Conservation (phyloP, 306 rosid genomes). For the Trifolium repens region DNA sequence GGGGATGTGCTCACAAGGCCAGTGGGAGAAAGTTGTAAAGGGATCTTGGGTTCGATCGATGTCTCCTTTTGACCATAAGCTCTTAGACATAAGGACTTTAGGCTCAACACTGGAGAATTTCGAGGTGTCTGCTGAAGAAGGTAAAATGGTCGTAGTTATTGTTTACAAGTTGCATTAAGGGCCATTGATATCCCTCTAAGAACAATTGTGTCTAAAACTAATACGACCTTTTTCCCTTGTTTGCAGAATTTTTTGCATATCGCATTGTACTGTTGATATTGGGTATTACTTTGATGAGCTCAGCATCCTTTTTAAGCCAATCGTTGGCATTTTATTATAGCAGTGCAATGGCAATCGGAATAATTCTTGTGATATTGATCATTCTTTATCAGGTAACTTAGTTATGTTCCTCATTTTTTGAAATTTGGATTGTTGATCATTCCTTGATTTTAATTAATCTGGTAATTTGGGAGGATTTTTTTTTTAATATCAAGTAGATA, state of each 20-base stretch:
- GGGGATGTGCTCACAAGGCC: conserved; percentile 83
- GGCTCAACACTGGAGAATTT: conserved; percentile 66
- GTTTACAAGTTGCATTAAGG: conserved; percentile 29
- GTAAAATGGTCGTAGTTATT: conserved; percentile 43
- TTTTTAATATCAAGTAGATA: conserved; percentile 27
- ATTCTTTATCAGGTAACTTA: conserved; percentile 87
- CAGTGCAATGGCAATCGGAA: conserved; percentile 83
- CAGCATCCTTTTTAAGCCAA: conserved; percentile 70
- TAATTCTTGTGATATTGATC: conserved; percentile 76
- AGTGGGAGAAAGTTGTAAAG: conserved; percentile 85
- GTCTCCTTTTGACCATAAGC: conserved; percentile 84
- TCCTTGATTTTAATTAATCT: conserved; percentile 19
- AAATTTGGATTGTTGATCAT: neutral
- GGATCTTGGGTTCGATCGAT: conserved; percentile 74
- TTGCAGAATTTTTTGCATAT: conserved; percentile 71
- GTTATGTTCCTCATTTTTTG: conserved; percentile 34
- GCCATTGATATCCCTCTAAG: conserved; percentile 13
- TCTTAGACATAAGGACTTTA: conserved; percentile 71
- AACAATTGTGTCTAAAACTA: conserved; percentile 16
- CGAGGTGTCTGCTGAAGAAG: conserved; percentile 82
- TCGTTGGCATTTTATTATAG: conserved; percentile 80
- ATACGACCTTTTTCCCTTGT: conserved; percentile 18
- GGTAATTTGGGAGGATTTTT: conserved; percentile 17
- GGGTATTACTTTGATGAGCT: conserved; percentile 74
- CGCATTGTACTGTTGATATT: conserved; percentile 61